Evolutionary conservation across 2,329 filamentous ascomycete genomes (phyloP), one percentile per base, ranked within the genome.

Genomic region (Rutstroemia sp.): DNA sequence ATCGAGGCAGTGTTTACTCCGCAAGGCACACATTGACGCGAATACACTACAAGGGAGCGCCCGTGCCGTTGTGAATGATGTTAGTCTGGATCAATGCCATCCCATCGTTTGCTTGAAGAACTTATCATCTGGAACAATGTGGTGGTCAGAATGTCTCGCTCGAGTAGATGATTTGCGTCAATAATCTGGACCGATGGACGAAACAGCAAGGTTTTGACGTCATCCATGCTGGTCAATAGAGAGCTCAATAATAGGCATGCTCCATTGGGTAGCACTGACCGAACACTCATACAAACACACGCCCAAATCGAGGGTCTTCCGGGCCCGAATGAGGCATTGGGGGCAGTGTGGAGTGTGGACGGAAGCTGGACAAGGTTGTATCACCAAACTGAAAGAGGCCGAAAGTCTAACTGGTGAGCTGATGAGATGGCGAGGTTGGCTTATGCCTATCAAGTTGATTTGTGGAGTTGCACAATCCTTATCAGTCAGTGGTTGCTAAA

Each of bases 191-290:
- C 9, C 38, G 12, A 17, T 12, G 19, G 19, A 21, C 25, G n/a
- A 14, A 44, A 50, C 46, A 44, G 38, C 21, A 23, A 25, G 19
- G n/a, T 55, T 25, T 44, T 55, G 46, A 55, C 53, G 53, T 55
- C 46, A 55, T 44, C 23, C 2, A n/a, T 21, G 17, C 39, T 30
- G 34, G 48, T 55, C 8, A 3, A 44, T 44, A 49, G 34, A 23
- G 27, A 10, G 6, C 5, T 27, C 17, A 12, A 48, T 17, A 17
- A 42, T 41, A 4, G 38, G n/a, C n/a, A 17, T 41, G 7, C 25
- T 48, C 21, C 30, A 39, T 27, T 10, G 19, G 44, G 16, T 39
- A 48, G 14, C 4, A 10, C 37, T 25, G 21, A 39, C 14, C 12
- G 42, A 47, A 47, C 45, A 14, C 12, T 14, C 45, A 48, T 30